Evolutionary conservation across 2,329 filamentous ascomycete genomes (phyloP).

Genomic region (Fusarium sp.): DNA sequence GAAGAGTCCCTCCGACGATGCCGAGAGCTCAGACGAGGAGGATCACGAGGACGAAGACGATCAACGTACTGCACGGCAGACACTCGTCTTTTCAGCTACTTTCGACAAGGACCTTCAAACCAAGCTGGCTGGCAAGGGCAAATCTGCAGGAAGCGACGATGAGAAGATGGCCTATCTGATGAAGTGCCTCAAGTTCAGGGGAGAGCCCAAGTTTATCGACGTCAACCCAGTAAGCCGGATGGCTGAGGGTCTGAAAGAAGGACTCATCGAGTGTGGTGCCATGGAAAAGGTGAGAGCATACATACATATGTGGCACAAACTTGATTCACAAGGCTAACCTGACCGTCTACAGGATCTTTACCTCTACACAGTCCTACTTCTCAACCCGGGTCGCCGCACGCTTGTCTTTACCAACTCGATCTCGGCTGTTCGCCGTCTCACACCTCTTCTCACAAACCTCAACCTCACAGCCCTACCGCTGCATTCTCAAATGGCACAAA

Average conservation of each 20-base stretch:
- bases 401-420: conserved; percentile 97
- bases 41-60: conserved; percentile 58
- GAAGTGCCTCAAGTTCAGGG: conserved; percentile 86
- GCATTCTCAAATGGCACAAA: conserved; percentile 95
- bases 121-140: conserved; percentile 83
- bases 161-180: conserved; percentile 94
- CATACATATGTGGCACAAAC: not conserved
- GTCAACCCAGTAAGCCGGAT: conserved; percentile 90
- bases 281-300: conserved; percentile 91
- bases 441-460: conserved; percentile 84
- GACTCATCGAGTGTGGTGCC: conserved; percentile 88
- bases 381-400: conserved; percentile 82
- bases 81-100: conserved; percentile 94
- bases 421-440: conserved; percentile 85
- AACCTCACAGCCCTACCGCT: conserved; percentile 78
- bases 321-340: conserved; percentile 19
- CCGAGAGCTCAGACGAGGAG: conserved; percentile 60
- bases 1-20: conserved; percentile 67
- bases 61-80: conserved; percentile 68
- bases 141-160: conserved; percentile 66
- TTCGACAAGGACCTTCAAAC: conserved; percentile 92
- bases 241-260: conserved; percentile 85
- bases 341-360: conserved; percentile 75
- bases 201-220: conserved; percentile 89
- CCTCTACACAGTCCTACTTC: conserved; percentile 85